These are phyloP conservation scores for Rhodotorula kratochvilovae DNA, from an alignment of 768 basidiomycete species.

Conservation along the genomic window DNA sequence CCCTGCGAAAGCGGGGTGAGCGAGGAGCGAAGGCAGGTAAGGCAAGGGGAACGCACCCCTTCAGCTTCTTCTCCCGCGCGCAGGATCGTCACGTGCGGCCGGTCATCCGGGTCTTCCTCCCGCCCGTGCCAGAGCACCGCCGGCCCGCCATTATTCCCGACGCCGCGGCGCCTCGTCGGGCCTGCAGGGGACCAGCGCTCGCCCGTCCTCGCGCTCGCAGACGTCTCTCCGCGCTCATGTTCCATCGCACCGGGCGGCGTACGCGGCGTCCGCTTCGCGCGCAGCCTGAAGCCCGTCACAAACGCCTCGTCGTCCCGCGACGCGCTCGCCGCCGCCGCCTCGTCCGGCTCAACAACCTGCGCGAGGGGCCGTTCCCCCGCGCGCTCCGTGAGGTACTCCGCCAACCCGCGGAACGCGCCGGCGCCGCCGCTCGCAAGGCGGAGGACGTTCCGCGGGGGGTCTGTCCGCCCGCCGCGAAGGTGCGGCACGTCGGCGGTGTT, in stretches of 20 bases:
- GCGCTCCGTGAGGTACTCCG: conserved; percentile 5
- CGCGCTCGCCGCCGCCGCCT: background rate
- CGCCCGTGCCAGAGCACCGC: conserved; percentile 29
- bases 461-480: background rate
- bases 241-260: background rate
- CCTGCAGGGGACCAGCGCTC: background rate
- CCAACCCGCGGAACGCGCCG: conserved; percentile 22
- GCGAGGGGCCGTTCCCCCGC: background rate
- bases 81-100: conserved; percentile 17
- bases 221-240: background rate
- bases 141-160: conserved; percentile 21
- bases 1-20: background rate
- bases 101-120: conserved; percentile 11
- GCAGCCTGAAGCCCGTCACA: conserved; percentile 17
- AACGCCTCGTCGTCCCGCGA: conserved; percentile 10
- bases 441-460: background rate
- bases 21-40: no score
- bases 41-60: conserved; percentile 14
- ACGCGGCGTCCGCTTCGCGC: conserved; percentile 5
- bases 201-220: background rate
- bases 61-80: conserved; percentile 14
- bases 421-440: background rate
- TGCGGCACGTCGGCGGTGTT: background rate
- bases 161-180: conserved; percentile 5
- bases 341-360: background rate